Base-by-base conservation (phyloP, 495 filamentous ascomycete genomes). In the Glutinoglossum americanum region DNA sequence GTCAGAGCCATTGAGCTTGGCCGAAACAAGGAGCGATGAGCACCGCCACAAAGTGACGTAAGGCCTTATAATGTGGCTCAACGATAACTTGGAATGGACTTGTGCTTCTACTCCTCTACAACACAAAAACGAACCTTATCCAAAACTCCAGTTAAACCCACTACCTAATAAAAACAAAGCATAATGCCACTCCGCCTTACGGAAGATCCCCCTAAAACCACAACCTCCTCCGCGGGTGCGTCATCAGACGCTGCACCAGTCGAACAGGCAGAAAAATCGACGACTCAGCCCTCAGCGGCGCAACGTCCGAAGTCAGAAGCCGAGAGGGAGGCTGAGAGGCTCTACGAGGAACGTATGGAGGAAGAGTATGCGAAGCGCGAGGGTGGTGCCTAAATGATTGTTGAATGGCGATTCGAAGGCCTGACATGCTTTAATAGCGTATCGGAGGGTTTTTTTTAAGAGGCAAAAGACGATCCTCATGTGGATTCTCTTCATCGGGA, bases 341-440 rank as follows among this genome's bases (percentile, higher is more conserved):
- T 76, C 17, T 87, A 85, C 55, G 78, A 83, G 64, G 81, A 85
- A 69, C 69, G 75, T n/a, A 85, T 84, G 60, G 80, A 84, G 71
- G 83, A 85, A 44, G 82, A 87, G 67, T 85, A 87, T 65, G 81
- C 83, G n/a, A 85, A 85, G 73, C 67, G 82, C 51, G 82, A 85
- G 61, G 82, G 83, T 0, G 82, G 83, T 41, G 80, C 82, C 30
- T 85, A 64, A 56, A 41, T 33, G 26, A 25, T 39, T 11, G 37
- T 39, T n/a, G n/a, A n/a, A n/a, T n/a, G n/a, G n/a, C n/a, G 7
- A 11, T 10, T 13, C 13, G 37, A 2, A 1, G 37, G 37, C 6
- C 2, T 10, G 15, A 2, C 15, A 39, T 4, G 37, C 5, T 10
- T 15, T 39, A 13, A 39, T 15, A 11, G 13, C 15, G 37, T 39